phyloP scores from a whole-genome alignment of 2,329 filamentous ascomycete species.

The Trichoderma sp. region DNA sequence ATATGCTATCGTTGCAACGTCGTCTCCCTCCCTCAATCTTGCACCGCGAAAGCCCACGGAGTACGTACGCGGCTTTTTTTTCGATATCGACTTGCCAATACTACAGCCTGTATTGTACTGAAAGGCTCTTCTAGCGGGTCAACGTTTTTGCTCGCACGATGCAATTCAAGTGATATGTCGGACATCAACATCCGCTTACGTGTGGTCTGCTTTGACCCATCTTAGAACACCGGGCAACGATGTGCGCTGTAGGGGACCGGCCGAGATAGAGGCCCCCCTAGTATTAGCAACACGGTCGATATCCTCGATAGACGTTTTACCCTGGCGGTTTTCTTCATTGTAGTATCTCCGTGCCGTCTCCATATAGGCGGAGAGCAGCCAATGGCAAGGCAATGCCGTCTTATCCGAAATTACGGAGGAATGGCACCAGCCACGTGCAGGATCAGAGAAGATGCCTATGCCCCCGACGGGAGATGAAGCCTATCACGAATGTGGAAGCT shows the following conservation, averaged over 20 bases:
- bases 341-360: conserved; percentile 5
- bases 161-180: background rate
- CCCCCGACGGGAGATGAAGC: background rate
- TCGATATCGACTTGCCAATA: background rate
- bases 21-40: background rate
- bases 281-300: background rate
- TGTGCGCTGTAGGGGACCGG: no score
- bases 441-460: background rate
- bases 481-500: conserved; percentile 24
- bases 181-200: background rate
- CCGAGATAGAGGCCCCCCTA: no score
- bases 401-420: conserved; percentile 21
- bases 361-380: background rate
- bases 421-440: conserved; percentile 14
- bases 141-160: background rate
- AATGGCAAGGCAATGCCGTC: conserved; percentile 7
- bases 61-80: background rate
- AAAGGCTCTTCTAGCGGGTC: background rate
- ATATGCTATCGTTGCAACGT: conserved; percentile 1
- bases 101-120: background rate
- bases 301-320: background rate
- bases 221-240: no score
- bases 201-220: no score
- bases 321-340: background rate
- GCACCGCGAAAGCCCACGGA: background rate